Conservation (phyloP, 306 rosid genomes). For the Rosa multiflora region DNA sequence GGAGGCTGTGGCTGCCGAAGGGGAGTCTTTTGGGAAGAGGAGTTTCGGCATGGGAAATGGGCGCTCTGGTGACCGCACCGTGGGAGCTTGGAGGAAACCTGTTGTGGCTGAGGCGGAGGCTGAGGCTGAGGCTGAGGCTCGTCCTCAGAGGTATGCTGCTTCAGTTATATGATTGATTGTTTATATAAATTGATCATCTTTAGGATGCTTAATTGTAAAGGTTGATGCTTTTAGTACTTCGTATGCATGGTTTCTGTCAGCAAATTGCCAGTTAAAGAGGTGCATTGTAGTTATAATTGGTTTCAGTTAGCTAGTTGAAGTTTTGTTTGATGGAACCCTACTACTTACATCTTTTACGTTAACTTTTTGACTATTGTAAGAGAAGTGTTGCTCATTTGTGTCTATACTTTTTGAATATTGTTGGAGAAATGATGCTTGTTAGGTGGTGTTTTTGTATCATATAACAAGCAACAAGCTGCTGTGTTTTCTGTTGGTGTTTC, state of each 20-base stretch:
- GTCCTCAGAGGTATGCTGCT: conserved; percentile 57
- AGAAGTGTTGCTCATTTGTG: neutral
- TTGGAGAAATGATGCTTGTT: neutral
- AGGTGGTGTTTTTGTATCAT: neutral
- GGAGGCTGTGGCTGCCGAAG: conserved; percentile 40
- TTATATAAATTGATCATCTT: neutral
- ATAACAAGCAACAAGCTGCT: neutral
- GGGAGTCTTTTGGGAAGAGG: conserved; percentile 48
- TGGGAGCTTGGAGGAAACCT: conserved; percentile 77
- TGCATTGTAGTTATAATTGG: conserved; percentile 17
- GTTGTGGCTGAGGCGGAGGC: conserved; percentile 32
- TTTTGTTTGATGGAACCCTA: neutral
- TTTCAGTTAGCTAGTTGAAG: neutral
- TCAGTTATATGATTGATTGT: conserved; percentile 7
- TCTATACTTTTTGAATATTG: neutral
- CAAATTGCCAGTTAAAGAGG: neutral
- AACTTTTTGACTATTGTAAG: neutral
- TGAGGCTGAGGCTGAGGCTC: conserved; percentile 41
- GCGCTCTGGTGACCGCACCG: conserved; percentile 44
- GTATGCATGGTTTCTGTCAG: too few relatives aligned
- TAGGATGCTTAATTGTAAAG: neutral
- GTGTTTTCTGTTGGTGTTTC: neutral
- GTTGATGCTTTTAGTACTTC: conserved; percentile 14
- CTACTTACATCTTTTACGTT: neutral
- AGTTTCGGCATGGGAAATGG: conserved; percentile 51